A percentile compares a stretch with the other conserved stretches of the same genome.
These are phyloP conservation scores for Cladophialophora chaetospira DNA, from an alignment of 2,329 filamentous ascomycete species.

Conservation along the genomic window DNA sequence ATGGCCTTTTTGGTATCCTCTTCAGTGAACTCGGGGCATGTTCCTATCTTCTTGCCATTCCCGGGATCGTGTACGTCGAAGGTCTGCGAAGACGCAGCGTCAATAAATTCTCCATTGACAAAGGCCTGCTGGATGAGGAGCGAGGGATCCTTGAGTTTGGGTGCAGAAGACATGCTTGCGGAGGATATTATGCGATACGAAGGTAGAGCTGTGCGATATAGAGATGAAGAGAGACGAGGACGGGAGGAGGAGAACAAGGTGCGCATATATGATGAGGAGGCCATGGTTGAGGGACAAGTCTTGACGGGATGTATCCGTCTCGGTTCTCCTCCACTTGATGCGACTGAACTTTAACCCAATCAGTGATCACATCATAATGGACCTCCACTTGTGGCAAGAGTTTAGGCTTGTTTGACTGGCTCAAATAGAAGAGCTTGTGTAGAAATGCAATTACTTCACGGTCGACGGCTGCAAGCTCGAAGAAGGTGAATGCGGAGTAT, in stretches of 20 bases:
- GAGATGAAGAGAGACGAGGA: slow-evolving; percentile 19
- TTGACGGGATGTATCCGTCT: neutral
- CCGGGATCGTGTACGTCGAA: slow-evolving; percentile 89
- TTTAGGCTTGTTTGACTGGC: slow-evolving; percentile 1
- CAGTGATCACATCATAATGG: neutral
- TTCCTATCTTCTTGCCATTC: slow-evolving; percentile 77
- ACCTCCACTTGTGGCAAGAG: slow-evolving; percentile 4
- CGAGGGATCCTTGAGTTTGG: slow-evolving; percentile 70
- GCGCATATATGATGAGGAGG: slow-evolving; percentile 25
- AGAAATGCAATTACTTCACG: neutral
- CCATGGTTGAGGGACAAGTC: no score
- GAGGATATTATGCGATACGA: slow-evolving; percentile 27
- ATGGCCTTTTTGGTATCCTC: slow-evolving; percentile 81
- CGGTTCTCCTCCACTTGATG: neutral
- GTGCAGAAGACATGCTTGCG: slow-evolving; percentile 32
- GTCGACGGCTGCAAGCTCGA: neutral
- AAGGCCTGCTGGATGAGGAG: slow-evolving; percentile 84
- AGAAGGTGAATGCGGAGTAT: neutral
- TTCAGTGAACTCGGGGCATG: slow-evolving; percentile 75
- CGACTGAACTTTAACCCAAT: slow-evolving; percentile 6
- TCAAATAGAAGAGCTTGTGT: neutral
- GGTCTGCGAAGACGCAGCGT: slow-evolving; percentile 81
- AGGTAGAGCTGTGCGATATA: slow-evolving; percentile 8
- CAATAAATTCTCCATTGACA: slow-evolving; percentile 90
- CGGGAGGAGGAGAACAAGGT: slow-evolving; percentile 22